phyloP scores from a whole-genome alignment of 192 early-diverging fungal genomes.

The Coemansia sp. region DNA sequence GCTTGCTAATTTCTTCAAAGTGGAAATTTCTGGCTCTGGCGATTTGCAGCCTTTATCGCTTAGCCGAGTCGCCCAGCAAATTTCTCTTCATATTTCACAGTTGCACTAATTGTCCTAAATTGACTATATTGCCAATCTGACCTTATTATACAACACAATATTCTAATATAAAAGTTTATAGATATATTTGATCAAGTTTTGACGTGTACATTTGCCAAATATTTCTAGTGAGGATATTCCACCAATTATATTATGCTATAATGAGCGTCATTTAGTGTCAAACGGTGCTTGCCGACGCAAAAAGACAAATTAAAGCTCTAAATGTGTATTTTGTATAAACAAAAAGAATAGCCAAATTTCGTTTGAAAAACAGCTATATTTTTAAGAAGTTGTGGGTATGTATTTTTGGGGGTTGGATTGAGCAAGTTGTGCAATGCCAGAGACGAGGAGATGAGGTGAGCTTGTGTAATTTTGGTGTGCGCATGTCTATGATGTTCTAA shows the following conservation, averaged over 20 bases:
- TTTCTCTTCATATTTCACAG: slow-evolving; percentile 17
- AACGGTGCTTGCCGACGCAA: too few relatives aligned
- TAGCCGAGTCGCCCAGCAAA: slow-evolving; percentile 17
- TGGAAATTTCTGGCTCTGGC: slow-evolving; percentile 10
- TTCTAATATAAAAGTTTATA: too few relatives aligned
- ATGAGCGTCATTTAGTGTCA: too few relatives aligned
- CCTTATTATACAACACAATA: neutral
- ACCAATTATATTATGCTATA: too few relatives aligned
- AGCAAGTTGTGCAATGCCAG: too few relatives aligned
- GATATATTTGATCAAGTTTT: too few relatives aligned
- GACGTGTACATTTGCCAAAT: too few relatives aligned
- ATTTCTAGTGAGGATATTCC: too few relatives aligned
- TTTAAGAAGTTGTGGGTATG: neutral
- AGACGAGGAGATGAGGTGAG: too few relatives aligned
- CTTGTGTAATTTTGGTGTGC: too few relatives aligned
- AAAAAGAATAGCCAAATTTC: slow-evolving; percentile 6
- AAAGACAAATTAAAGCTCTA: neutral
- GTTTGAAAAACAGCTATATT: slow-evolving; percentile 6
- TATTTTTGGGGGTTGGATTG: neutral
- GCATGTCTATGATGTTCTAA: too few relatives aligned
- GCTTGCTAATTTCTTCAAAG: slow-evolving; percentile 1
- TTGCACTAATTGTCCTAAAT: neutral
- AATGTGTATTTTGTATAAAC: slow-evolving; percentile 1
- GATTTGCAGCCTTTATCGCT: slow-evolving; percentile 14
- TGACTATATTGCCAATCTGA: neutral